Percentiles rank a stretch among this genome's conserved stretches.
phyloP scores from a whole-genome alignment of 345 rosid species.

The Arabidopsis arenosa region DNA sequence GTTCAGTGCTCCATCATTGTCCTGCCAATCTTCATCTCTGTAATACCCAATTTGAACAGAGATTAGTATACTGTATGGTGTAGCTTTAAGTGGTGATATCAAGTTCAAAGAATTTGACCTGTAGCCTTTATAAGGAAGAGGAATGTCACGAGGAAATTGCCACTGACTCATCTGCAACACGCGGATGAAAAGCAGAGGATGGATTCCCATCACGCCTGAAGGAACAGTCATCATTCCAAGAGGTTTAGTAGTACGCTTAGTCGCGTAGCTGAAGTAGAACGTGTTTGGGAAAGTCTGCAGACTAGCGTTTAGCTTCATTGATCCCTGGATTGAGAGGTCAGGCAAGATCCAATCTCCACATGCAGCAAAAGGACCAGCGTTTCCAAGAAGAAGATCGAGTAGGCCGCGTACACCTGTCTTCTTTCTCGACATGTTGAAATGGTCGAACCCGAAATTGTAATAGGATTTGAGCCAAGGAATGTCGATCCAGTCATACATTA shows the following conservation, averaged over 20 bases:
- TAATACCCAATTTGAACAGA: not conserved
- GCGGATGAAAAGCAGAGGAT: slow-evolving; percentile 82
- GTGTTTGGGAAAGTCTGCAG: slow-evolving; percentile 78
- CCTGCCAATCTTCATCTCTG: slow-evolving; percentile 98
- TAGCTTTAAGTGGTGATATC: slow-evolving; percentile 14
- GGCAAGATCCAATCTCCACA: slow-evolving; percentile 92
- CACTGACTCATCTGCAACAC: slow-evolving; percentile 90
- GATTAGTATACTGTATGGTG: not conserved
- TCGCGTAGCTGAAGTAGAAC: slow-evolving; percentile 93
- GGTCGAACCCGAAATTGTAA: slow-evolving; percentile 96
- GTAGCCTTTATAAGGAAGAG: slow-evolving; percentile 91
- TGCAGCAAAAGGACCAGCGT: slow-evolving; percentile 78
- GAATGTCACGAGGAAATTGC: slow-evolving; percentile 65
- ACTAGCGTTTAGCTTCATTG: slow-evolving; percentile 59
- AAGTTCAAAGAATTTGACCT: slow-evolving; percentile 50
- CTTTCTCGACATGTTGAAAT: slow-evolving; percentile 82
- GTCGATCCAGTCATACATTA: slow-evolving; percentile 93
- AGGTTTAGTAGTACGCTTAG: slow-evolving; percentile 71
- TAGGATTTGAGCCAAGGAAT: slow-evolving; percentile 81
- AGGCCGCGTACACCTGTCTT: slow-evolving; percentile 75
- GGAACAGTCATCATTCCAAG: slow-evolving; percentile 71
- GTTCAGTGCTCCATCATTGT: slow-evolving; percentile 96
- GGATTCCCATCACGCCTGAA: slow-evolving; percentile 74
- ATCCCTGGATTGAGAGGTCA: slow-evolving; percentile 91
- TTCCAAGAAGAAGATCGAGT: slow-evolving; percentile 69